These are phyloP conservation scores for Metarhizium humberi DNA, from an alignment of 2,329 filamentous ascomycete species.

Conservation along the genomic window DNA sequence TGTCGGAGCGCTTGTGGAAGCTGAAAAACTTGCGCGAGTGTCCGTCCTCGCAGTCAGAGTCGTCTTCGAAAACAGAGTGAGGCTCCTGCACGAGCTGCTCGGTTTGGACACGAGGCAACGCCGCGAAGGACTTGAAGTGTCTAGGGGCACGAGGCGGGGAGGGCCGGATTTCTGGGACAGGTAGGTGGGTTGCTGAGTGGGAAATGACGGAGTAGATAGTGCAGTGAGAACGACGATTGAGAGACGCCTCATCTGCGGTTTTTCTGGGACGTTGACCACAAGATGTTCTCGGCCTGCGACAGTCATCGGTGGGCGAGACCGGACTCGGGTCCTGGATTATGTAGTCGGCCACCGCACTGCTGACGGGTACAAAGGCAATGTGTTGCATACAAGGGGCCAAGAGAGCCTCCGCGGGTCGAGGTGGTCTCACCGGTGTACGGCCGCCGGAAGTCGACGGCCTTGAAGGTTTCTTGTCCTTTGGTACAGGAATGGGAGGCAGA, in stretches of 20 bases:
- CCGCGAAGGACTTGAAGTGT: slow-evolving; percentile 17
- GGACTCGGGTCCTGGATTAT: slow-evolving; percentile 1
- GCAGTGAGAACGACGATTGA: slow-evolving; percentile 2
- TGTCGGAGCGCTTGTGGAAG: slow-evolving; percentile 29
- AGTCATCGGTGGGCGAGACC: slow-evolving; percentile 9
- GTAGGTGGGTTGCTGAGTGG: slow-evolving; percentile 14
- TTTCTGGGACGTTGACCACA: not conserved
- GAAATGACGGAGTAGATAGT: slow-evolving; percentile 14
- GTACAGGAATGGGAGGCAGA: not conserved
- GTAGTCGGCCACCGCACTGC: not conserved
- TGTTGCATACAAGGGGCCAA: slow-evolving; percentile 14
- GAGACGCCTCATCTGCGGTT: not conserved
- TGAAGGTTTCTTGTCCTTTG: not conserved
- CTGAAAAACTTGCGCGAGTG: slow-evolving; percentile 25
- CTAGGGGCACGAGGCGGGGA: slow-evolving; percentile 12
- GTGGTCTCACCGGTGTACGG: slow-evolving; percentile 18
- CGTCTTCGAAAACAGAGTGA: slow-evolving; percentile 39
- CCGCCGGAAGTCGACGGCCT: not conserved
- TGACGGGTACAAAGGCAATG: slow-evolving; percentile 2
- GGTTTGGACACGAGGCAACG: slow-evolving; percentile 12
- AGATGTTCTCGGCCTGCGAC: not conserved
- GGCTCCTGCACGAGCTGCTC: slow-evolving; percentile 17
- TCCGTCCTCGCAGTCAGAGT: slow-evolving; percentile 30
- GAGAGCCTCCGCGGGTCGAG: slow-evolving; percentile 17
- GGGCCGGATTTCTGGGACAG: slow-evolving; percentile 7